phyloP scores from a whole-genome alignment of 1,284 basidiomycete genomes.

The Cryptococcus sp. region DNA sequence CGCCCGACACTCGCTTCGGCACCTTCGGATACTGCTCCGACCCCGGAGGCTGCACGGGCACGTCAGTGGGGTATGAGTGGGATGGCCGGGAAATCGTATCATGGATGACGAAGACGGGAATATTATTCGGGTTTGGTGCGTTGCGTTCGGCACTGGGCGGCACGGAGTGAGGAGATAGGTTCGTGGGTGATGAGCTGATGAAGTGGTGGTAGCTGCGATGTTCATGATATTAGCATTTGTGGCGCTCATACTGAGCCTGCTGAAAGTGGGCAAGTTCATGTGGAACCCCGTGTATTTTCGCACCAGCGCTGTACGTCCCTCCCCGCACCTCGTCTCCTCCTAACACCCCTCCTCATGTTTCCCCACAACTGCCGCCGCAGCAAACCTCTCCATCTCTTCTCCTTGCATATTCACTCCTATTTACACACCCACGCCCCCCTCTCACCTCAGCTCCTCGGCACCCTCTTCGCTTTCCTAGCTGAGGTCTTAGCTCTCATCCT shows the following conservation, averaged over 20 bases:
- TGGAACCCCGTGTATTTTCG: constrained; percentile 34
- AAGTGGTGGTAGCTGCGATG: constrained; percentile 18
- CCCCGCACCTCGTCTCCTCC: not conserved
- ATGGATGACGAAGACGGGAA: constrained; percentile 26
- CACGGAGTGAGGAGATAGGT: too few relatives aligned
- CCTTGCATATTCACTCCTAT: too few relatives aligned
- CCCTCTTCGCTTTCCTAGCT: constrained; percentile 18
- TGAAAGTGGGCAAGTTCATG: constrained; percentile 23
- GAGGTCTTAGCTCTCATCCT: constrained; percentile 28
- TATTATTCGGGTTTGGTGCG: constrained; percentile 32
- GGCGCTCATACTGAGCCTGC: constrained; percentile 23
- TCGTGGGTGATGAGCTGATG: not conserved
- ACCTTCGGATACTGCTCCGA: constrained; percentile 27
- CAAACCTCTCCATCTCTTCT: too few relatives aligned
- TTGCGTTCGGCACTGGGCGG: too few relatives aligned
- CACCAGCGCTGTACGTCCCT: constrained; percentile 24
- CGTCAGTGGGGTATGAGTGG: constrained; percentile 18
- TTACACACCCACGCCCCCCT: not conserved
- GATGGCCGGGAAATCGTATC: constrained; percentile 12
- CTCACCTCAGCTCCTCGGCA: constrained; percentile 21
- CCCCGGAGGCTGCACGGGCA: constrained; percentile 1
- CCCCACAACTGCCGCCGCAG: not conserved
- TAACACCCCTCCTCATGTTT: not conserved
- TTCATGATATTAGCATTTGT: constrained; percentile 29
- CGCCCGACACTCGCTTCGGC: constrained; percentile 15